A percentile compares a stretch with the other conserved stretches of the same genome.
phyloP scores from a whole-genome alignment of 148 eudicot species.

The Tetragonia tetragonoides region DNA sequence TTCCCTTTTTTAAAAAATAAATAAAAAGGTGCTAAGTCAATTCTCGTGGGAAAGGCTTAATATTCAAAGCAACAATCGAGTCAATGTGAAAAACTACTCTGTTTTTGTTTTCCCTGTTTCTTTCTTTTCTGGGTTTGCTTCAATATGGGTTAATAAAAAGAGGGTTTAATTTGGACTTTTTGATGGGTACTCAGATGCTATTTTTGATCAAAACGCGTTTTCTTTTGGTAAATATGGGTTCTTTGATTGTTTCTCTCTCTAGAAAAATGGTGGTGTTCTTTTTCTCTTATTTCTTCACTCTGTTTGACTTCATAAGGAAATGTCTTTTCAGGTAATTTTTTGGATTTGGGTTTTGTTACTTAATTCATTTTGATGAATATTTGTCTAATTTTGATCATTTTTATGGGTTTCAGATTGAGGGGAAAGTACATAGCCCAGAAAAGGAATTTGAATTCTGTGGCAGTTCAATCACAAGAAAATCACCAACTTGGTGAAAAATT shows the following conservation, averaged over 20 bases:
- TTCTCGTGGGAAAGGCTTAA: slow-evolving; percentile 18
- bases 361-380: background rate
- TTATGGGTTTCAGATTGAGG: slow-evolving; percentile 16
- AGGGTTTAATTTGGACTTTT: background rate
- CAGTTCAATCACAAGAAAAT: slow-evolving; percentile 7
- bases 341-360: slow-evolving; percentile 1
- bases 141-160: slow-evolving; percentile 17
- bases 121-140: slow-evolving; percentile 19
- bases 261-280: slow-evolving; percentile 36
- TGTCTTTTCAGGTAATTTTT: slow-evolving; percentile 55
- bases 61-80: slow-evolving; percentile 34
- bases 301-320: slow-evolving; percentile 43
- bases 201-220: slow-evolving; percentile 30
- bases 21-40: slow-evolving; percentile 28
- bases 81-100: slow-evolving; percentile 24
- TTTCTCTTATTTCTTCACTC: slow-evolving; percentile 38
- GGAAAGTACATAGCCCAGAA: slow-evolving; percentile 9
- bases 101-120: slow-evolving; percentile 32
- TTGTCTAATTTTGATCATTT: slow-evolving; percentile 10
- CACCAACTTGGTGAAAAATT: background rate
- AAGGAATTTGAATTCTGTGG: slow-evolving; percentile 1
- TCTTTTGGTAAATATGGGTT: slow-evolving; percentile 35
- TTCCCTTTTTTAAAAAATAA: slow-evolving; percentile 9
- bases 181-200: slow-evolving; percentile 29
- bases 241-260: slow-evolving; percentile 21